Base-by-base conservation (phyloP, 306 rosid genomes). In the Luffa aegyptiaca region DNA sequence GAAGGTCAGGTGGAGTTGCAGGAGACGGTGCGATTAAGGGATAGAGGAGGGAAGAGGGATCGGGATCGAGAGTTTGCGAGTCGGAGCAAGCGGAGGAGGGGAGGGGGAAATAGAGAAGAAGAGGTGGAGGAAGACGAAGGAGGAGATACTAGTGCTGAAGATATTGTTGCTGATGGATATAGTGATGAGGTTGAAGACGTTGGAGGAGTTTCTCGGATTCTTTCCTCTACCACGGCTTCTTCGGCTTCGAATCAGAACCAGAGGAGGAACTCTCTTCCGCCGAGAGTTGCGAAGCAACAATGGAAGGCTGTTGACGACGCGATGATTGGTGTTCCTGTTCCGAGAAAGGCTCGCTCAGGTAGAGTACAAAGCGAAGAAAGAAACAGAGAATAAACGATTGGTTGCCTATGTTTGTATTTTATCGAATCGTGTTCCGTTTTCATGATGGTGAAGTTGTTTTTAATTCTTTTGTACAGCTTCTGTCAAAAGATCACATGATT, bases 311-410 rank as follows among this genome's bases (percentile, higher is more conserved):
- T 79, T 36, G 87, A 82, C 8, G 89, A 87, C 39, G 57, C 72
- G 71, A 66, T 86, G 83, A 89, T 89, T 76, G 92, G 93, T 12
- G 92, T 81, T 18, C 58, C 80, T 2, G 89, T 92, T 44, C 97
- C 97, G 8, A 86, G 95, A 78, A 92, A 90, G 80, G 90, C 96
- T 83, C 97, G 97, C 84, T 89, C 97, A 82, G 94, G 97, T 92
- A 57, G 14, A 49, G 97, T 90, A 39, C 14, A 26, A 13, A 62
- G 55, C 21, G 61, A 75, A 16, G 64, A 52, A 75, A 59, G 35
- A 0, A 72, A 62, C 37, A 37, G 26, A 42, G 14, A 64, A 17
- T 36, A 8, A 39, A 66, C 35, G 52, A 56, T 64, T 26, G 62
- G 31, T 68, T 17, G 42, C 57, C 64, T 65, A 1, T 37, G 41